A percentile compares a stretch with the other conserved stretches of the same genome.
Conservation (phyloP, 257 asterid species). For the Solanum habrochaites region DNA sequence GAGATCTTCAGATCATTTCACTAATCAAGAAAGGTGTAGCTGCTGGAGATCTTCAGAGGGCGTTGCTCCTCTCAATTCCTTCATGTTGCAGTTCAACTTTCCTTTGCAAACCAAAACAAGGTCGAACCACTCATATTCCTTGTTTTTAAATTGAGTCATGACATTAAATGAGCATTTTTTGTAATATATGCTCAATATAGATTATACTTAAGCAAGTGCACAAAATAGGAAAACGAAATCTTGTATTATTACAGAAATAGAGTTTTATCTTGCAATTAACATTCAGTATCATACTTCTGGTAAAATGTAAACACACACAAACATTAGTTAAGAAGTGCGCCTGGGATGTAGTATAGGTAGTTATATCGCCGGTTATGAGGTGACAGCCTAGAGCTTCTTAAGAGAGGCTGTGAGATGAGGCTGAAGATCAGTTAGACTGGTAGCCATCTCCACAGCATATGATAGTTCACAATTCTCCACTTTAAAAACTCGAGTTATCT, state of each 20-base stretch:
- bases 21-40: not conserved
- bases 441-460: constrained; percentile 47
- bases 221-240: not conserved
- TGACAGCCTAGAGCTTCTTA: constrained; percentile 16
- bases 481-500: constrained; percentile 42
- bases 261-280: not conserved
- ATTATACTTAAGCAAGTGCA: no score
- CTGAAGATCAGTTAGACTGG: constrained; percentile 32
- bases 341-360: not conserved
- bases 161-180: not conserved
- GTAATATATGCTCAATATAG: not conserved
- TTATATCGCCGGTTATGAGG: not conserved
- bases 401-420: constrained; percentile 47
- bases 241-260: not conserved
- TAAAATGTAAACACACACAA: not conserved
- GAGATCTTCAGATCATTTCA: not conserved
- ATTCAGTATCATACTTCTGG: not conserved
- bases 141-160: no score
- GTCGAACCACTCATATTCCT: no score
- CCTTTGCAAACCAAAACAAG: no score
- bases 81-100: not conserved
- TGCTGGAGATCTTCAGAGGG: not conserved
- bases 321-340: not conserved
- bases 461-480: constrained; percentile 31
- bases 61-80: not conserved